Evolutionary conservation across 1,139 yeast species (phyloP).

Genomic region (Debaryomycetaceae sp.): DNA sequence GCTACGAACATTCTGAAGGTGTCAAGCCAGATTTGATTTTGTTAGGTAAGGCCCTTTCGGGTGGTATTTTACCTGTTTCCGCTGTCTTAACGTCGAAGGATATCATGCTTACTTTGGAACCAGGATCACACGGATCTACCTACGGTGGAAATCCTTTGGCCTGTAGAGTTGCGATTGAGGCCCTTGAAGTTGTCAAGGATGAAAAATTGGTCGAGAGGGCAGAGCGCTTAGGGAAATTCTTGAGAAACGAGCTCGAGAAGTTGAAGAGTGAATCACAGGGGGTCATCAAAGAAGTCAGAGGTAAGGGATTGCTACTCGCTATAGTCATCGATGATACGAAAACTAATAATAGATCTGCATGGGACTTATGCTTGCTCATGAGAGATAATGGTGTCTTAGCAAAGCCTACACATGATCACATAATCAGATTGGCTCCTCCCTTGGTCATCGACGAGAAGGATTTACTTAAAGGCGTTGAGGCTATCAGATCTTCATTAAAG

Average conservation of each 20-base stretch:
- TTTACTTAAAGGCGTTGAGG: constrained; percentile 72
- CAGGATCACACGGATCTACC: constrained; percentile 97
- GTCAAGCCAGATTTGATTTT: constrained; percentile 85
- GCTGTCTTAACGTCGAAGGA: constrained; percentile 86
- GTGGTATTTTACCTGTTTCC: constrained; percentile 92
- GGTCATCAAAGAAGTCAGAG: constrained; percentile 86
- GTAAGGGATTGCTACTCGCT: constrained; percentile 85
- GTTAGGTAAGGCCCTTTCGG: constrained; percentile 92
- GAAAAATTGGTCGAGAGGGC: constrained; percentile 86
- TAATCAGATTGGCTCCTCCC: constrained; percentile 95
- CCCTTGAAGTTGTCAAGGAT: constrained; percentile 83
- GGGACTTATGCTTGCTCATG: constrained; percentile 93
- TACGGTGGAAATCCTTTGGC: constrained; percentile 98
- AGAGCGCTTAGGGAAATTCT: constrained; percentile 61
- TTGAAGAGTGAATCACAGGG: constrained; percentile 63
- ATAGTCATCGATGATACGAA: constrained; percentile 83
- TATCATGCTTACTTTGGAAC: constrained; percentile 84
- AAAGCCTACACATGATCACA: constrained; percentile 95
- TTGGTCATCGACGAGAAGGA: constrained; percentile 87
- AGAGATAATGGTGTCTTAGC: constrained; percentile 88
- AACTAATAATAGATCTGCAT: constrained; percentile 88
- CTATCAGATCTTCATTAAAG: constrained; percentile 60
- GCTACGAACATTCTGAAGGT: constrained; percentile 79
- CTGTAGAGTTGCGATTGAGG: constrained; percentile 92
- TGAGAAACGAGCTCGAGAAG: constrained; percentile 63